Evolutionary conservation across 2,329 filamentous ascomycete genomes (phyloP), one percentile per base, ranked within the genome.

Genomic region (Coniochaeta hoffmannii): DNA sequence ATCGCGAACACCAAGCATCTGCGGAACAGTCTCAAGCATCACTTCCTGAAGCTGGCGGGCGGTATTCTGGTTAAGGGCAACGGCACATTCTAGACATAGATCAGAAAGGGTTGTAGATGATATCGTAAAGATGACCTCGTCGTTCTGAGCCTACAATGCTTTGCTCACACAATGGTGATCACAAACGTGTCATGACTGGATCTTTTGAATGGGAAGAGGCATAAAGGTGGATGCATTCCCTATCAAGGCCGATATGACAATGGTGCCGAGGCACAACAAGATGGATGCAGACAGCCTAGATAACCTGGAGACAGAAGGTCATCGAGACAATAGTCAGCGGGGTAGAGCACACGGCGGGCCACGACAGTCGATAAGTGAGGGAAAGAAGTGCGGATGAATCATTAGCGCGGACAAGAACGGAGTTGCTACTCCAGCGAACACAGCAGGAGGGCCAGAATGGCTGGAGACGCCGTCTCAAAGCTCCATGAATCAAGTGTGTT

Each of bases 1-100:
- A 61, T 62, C 53, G 57, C 53, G 31, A 57, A 59, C 36, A 65
- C 63, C 2, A 60, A 57, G 49, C 56, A 62, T n/a, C 50, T 65
- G 56, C 59, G 65, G 35, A 60, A 62, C 1, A 60, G 63, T 12
- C 28, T 65, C 51, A 61, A 57, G 55, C 64, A 63, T 17, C 55
- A 63, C 32, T 22, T 60, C 9, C 49, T 68, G 38, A 63, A 60
- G 56, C 59, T 61, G 59, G 58, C 59, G 7, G 56, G 58, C 1
- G 65, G 65, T 0, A 64, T 58, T 38, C 51, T 67, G 11, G 60
- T 65, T 55, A 50, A 50, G 30, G 28, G 24, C 10, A 24, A n/a
- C 15, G 22, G 22, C 41, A 15, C 19, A 6, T 14, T 2, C 24
- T 46, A 46, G 24, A 7, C 26, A 46, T 36, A 12, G 19, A 32